A percentile compares a stretch with the other conserved stretches of the same genome.
Conservation (phyloP, 768 basidiomycete genomes). For the Arthromyces matolae region DNA sequence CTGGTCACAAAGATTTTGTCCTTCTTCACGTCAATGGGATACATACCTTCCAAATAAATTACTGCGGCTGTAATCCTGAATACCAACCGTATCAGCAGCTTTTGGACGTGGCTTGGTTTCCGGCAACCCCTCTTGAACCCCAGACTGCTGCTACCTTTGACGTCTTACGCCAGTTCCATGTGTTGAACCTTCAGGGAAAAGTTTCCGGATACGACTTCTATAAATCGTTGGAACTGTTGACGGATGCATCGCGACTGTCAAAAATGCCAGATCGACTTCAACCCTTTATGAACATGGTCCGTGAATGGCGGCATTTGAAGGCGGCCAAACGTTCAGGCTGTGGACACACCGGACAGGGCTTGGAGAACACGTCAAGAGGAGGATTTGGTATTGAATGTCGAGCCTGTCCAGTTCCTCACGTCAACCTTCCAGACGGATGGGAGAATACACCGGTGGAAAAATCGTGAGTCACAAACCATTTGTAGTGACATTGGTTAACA, state of each 20-base stretch:
- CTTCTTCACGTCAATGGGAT: constrained; percentile 8
- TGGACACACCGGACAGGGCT: constrained; percentile 5
- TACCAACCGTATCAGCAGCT: constrained; percentile 1
- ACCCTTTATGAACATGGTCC: constrained; percentile 7
- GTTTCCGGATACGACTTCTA: constrained; percentile 8
- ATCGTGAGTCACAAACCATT: neutral
- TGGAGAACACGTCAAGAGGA: constrained; percentile 7
- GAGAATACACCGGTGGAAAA: constrained; percentile 8
- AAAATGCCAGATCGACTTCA: constrained; percentile 7
- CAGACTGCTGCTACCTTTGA: constrained; percentile 7
- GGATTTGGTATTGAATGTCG: constrained; percentile 8
- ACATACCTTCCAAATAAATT: constrained; percentile 4
- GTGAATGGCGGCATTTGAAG: constrained; percentile 16
- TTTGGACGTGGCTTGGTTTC: constrained; percentile 9
- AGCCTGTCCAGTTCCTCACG: constrained; percentile 10
- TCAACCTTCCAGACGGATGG: constrained; percentile 14
- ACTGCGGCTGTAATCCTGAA: neutral
- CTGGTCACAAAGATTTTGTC: constrained; percentile 3
- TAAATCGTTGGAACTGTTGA: constrained; percentile 9
- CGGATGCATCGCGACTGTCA: neutral
- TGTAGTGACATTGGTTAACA: neutral
- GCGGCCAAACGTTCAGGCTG: constrained; percentile 12
- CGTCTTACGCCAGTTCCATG: constrained; percentile 11
- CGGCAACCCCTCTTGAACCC: constrained; percentile 8
- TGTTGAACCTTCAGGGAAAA: constrained; percentile 10